Evolutionary conservation across 106 monocot species (phyloP).

Genomic region (Vanilla planifolia): DNA sequence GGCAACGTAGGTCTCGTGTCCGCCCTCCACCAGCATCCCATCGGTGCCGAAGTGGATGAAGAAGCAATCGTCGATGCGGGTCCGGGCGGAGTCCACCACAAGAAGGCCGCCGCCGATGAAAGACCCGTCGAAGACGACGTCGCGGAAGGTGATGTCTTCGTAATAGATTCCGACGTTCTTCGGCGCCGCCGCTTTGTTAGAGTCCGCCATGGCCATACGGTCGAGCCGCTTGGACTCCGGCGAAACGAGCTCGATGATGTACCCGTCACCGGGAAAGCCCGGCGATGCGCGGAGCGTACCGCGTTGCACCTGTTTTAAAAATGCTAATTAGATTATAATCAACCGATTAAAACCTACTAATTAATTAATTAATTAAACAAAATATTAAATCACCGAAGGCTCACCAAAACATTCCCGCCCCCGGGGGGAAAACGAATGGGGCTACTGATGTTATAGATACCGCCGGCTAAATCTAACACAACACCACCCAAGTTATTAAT

Average conservation of each 20-base stretch:
- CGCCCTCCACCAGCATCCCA: slow-evolving; percentile 40
- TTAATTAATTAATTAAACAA: no score
- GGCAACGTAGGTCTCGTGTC: slow-evolving; percentile 60
- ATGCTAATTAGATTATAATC: no score
- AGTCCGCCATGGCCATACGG: no score
- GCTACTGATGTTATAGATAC: slow-evolving; percentile 33
- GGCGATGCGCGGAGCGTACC: slow-evolving; percentile 53
- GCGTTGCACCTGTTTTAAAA: slow-evolving; percentile 36
- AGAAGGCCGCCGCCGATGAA: slow-evolving; percentile 51
- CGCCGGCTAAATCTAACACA: slow-evolving; percentile 56
- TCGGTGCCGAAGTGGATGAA: slow-evolving; percentile 45
- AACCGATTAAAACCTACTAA: no score
- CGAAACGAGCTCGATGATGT: slow-evolving; percentile 58
- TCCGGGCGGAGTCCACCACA: slow-evolving; percentile 52
- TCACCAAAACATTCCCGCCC: slow-evolving; percentile 37
- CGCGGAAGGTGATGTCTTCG: slow-evolving; percentile 62
- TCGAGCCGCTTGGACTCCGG: background rate
- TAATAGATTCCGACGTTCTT: slow-evolving; percentile 14
- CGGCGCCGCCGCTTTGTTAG: no score
- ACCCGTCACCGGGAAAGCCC: slow-evolving; percentile 43
- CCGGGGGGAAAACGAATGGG: slow-evolving; percentile 42
- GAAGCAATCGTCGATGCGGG: slow-evolving; percentile 52
- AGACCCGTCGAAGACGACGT: slow-evolving; percentile 53
- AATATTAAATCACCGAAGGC: no score
- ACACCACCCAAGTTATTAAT: slow-evolving; percentile 54